Conservation (phyloP, 768 basidiomycete species). For the Xerocomellus dryophilus region DNA sequence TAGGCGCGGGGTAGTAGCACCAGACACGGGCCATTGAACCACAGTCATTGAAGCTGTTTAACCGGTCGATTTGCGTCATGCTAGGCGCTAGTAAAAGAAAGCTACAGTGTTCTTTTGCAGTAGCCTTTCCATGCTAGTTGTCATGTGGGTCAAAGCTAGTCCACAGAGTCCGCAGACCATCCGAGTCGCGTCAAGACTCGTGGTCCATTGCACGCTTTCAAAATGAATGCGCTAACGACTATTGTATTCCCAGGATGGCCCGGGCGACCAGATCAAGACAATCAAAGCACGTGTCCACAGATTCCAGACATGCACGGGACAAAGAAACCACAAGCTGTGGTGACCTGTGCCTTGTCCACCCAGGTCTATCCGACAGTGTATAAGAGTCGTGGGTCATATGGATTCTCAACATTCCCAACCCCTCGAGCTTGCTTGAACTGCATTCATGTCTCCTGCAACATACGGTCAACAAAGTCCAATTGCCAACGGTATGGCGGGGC, state of each 20-base stretch:
- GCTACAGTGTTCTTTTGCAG: background rate
- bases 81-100: background rate
- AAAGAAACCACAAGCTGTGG: constrained; percentile 18
- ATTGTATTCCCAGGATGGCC: constrained; percentile 6
- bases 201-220: background rate
- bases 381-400: constrained; percentile 8
- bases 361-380: constrained; percentile 5
- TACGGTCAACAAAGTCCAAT: constrained; percentile 3
- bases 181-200: background rate
- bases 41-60: background rate
- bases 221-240: background rate
- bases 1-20: background rate
- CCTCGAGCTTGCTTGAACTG: background rate
- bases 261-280: background rate
- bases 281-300: constrained; percentile 9
- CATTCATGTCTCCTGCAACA: constrained; percentile 4
- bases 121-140: background rate
- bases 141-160: constrained; percentile 1
- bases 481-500: background rate
- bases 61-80: background rate
- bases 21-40: background rate
- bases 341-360: constrained; percentile 13
- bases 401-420: background rate
- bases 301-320: constrained; percentile 12
- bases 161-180: background rate